These are phyloP conservation scores for Chrysanthemum makinoi DNA, from an alignment of 129 eudicot genomes.

Conservation along the genomic window DNA sequence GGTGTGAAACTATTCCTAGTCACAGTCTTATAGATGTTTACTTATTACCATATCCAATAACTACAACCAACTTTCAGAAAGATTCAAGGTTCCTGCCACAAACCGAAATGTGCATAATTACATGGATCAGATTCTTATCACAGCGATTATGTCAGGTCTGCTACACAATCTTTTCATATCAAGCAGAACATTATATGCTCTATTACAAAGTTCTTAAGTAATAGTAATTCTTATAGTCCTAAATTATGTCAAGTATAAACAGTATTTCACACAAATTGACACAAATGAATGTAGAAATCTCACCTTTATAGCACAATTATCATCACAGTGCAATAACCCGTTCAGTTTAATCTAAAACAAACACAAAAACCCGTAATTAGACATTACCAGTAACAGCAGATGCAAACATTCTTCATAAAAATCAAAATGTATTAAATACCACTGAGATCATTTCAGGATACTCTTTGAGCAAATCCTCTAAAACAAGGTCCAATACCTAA, in stretches of 20 bases:
- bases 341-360: conserved; percentile 69
- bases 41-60: too few relatives aligned
- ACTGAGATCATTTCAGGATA: conserved; percentile 77
- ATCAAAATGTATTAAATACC: background rate
- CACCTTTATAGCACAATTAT: conserved; percentile 93
- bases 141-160: background rate
- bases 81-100: too few relatives aligned
- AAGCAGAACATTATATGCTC: too few relatives aligned
- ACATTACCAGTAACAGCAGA: background rate
- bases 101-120: too few relatives aligned
- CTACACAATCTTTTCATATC: background rate
- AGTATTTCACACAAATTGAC: too few relatives aligned
- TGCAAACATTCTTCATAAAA: background rate
- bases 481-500: conserved; percentile 92
- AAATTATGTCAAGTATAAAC: too few relatives aligned
- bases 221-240: too few relatives aligned
- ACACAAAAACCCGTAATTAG: conserved; percentile 5
- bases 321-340: conserved; percentile 90
- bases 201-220: too few relatives aligned
- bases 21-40: too few relatives aligned
- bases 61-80: too few relatives aligned
- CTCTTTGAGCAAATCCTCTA: conserved; percentile 70
- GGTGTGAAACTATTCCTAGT: too few relatives aligned
- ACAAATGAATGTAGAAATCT: background rate
- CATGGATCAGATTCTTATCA: background rate